A percentile compares a stretch with the other conserved stretches of the same genome.
Evolutionary conservation across 73 alveolate species (phyloP).

Genomic region (Breviolum minutum): DNA sequence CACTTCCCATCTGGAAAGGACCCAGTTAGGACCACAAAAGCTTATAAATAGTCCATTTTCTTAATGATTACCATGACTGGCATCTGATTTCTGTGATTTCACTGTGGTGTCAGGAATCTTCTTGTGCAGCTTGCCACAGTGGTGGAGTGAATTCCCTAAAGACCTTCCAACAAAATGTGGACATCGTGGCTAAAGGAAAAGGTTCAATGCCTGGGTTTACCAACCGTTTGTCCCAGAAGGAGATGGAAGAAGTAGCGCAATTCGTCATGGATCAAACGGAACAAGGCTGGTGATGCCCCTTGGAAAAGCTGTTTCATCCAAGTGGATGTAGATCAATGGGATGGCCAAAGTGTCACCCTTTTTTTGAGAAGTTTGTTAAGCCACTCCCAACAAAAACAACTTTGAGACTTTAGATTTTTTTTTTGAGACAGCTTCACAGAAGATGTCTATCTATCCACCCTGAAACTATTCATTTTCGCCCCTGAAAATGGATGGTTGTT

Average conservation of each 20-base stretch:
- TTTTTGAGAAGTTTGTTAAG: background rate
- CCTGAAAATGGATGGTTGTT: too few species aligned
- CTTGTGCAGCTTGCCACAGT: slow-evolving; percentile 13
- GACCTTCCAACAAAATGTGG: slow-evolving; percentile 9
- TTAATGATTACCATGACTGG: too few species aligned
- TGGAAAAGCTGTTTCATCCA: background rate
- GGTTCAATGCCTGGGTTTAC: slow-evolving; percentile 19
- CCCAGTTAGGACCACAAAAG: too few species aligned
- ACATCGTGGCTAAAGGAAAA: background rate
- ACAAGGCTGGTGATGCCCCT: slow-evolving; percentile 2
- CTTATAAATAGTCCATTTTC: too few species aligned
- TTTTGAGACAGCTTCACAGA: too few species aligned
- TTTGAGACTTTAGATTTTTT: background rate
- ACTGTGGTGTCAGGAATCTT: slow-evolving; percentile 3
- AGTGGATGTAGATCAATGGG: background rate
- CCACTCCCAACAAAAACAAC: background rate
- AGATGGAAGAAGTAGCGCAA: slow-evolving; percentile 1
- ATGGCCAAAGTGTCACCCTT: slow-evolving; percentile 26
- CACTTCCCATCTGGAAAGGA: too few species aligned
- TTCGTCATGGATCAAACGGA: slow-evolving; percentile 7
- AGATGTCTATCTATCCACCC: too few species aligned
- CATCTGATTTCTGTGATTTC: too few species aligned
- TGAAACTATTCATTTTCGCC: too few species aligned
- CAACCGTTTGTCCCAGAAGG: background rate
- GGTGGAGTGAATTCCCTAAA: slow-evolving; percentile 5